Base-by-base conservation (phyloP, 2,329 filamentous ascomycete genomes). In the Neophaeococcomyces mojaviensis region DNA sequence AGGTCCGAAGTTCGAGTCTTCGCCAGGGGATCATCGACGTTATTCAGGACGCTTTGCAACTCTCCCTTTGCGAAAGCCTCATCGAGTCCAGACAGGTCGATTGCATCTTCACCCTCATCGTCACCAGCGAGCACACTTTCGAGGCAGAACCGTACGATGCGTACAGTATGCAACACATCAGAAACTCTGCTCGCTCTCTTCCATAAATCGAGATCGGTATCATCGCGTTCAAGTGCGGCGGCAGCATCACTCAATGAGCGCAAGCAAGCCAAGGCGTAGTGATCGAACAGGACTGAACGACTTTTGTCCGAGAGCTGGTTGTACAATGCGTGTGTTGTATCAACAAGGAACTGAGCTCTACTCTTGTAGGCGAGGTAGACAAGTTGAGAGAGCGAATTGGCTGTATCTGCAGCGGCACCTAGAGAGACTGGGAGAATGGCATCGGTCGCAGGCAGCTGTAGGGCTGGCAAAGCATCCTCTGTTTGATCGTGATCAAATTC, bases 341-440 rank as follows among this genome's bases (percentile, higher is more conserved):
- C 90, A n/a, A 98, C 72, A 48, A 84, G 72, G 60, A 94, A 96
- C 60, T 97, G 87, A 34, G 88, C 92, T 66, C 90, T 82, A 58
- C 97, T 98, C 65, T 97, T 98, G 71, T 94, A 88, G 1, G 90
- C 86, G 6, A 98, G 76, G 59, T 95, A 96, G 16, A 97, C 74
- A 9, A 94, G 88, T 60, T 96, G 89, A 0, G 87, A 83, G 8
- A 97, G 70, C 39, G 84, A 90, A 60, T 84, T 92, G 13, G 83
- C 86, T 2, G 81, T 80, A 53, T 94, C 88, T 39, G 79, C 78
- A 40, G 81, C 78, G 48, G 77, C 77, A 22, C 77, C 76, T 20
- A 76, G 69, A 6, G 73, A 67, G 22, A 67, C 56, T 8, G 61
- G 45, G 44, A 64, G 54, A 13, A 52, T 52, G 22, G 53, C 48